Percentiles rank a stretch among this genome's conserved stretches.
Conservation (phyloP, 2,329 filamentous ascomycete species). For the Monilinia fructicola region DNA sequence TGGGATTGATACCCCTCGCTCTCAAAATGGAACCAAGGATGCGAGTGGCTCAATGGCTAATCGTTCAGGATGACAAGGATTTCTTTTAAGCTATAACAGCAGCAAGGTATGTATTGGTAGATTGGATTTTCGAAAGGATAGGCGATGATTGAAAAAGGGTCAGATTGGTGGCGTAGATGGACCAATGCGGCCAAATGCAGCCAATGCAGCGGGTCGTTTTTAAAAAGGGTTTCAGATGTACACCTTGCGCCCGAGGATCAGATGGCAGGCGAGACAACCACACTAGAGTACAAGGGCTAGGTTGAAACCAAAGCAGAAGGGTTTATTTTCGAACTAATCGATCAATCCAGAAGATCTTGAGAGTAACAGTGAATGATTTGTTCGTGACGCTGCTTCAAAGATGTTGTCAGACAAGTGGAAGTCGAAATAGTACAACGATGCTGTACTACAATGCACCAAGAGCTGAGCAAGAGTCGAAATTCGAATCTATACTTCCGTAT, state of each 20-base stretch:
- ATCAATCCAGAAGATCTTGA: conserved; percentile 4
- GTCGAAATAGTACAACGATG: neutral
- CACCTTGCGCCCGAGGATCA: conserved; percentile 22
- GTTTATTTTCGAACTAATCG: conserved; percentile 6
- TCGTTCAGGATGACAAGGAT: conserved; percentile 19
- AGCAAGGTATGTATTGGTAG: conserved; percentile 15
- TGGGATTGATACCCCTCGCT: conserved; percentile 22
- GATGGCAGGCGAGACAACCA: conserved; percentile 21
- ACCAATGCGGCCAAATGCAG: conserved; percentile 16
- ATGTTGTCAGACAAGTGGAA: conserved; percentile 9
- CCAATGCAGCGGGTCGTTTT: conserved; percentile 15
- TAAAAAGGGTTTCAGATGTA: conserved; percentile 21
- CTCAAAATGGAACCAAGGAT: conserved; percentile 24
- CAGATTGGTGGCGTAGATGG: conserved; percentile 22
- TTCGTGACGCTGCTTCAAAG: conserved; percentile 12
- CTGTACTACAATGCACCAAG: conserved; percentile 15
- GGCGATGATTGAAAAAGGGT: conserved; percentile 17
- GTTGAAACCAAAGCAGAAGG: conserved; percentile 20
- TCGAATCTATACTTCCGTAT: conserved; percentile 13
- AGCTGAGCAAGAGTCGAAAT: conserved; percentile 6
- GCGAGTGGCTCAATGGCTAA: conserved; percentile 20
- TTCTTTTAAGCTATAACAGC: conserved; percentile 14
- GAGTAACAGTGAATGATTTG: conserved; percentile 13
- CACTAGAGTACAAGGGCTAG: conserved; percentile 12
- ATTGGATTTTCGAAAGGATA: neutral